phyloP scores from a whole-genome alignment of 768 basidiomycete species.

The Lactifluus rugatus region DNA sequence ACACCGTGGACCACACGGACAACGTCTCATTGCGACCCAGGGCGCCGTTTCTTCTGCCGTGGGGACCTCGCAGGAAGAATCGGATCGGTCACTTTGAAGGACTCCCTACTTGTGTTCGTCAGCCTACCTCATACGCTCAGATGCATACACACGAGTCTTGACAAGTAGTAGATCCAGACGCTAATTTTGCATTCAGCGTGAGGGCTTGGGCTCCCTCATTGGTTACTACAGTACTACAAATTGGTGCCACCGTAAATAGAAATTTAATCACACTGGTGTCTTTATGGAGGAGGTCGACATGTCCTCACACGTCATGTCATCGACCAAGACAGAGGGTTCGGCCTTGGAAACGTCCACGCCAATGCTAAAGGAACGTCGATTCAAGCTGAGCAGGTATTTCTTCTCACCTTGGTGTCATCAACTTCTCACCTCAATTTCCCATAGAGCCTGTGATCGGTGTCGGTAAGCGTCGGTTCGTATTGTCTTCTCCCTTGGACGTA shows the following conservation, averaged over 20 bases:
- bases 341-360: constrained; percentile 17
- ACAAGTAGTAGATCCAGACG: no score
- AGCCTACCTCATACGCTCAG: no score
- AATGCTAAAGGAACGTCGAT: constrained; percentile 65
- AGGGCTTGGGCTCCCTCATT: no score
- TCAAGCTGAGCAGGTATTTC: constrained; percentile 76
- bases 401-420: constrained; percentile 4
- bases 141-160: no score
- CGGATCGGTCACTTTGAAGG: no score
- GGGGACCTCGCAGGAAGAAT: no score
- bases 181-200: no score
- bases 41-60: no score
- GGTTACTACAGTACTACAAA: no score
- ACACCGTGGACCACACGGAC: no score
- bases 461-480: constrained; percentile 42
- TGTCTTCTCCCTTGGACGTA: not conserved
- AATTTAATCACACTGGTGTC: not conserved
- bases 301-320: constrained; percentile 1
- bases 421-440: constrained; percentile 3
- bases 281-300: not conserved
- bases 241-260: not conserved
- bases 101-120: no score
- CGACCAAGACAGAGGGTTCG: constrained; percentile 3
- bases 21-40: no score
- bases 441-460: constrained; percentile 83